Base-by-base conservation (phyloP, 331 rosid species). In the Saraca asoca region DNA sequence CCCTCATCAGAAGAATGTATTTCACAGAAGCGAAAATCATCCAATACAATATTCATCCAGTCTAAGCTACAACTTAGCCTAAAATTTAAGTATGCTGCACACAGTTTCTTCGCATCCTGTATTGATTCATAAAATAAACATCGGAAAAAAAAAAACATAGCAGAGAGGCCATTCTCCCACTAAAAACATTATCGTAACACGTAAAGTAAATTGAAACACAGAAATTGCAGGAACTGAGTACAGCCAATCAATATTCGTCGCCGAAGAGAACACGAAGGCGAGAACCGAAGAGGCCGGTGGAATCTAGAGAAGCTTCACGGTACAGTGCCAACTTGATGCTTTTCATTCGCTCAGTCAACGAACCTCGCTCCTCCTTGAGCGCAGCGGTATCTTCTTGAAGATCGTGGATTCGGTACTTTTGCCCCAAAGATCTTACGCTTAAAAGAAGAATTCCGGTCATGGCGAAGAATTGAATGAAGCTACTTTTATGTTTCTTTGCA, bases 391-490 rank as follows among this genome's bases (percentile, higher is more conserved):
- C 98, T 53, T 94, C 92, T 20, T 64, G 19, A 37, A 88, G 96
- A 37, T 77, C 66, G 54, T 86, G 87, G 73, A 90, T 82, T 31
- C 81, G 82, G 69, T 94, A 88, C 83, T 94, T 94, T 20, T 90
- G 97, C 34, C 89, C 85, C 68, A 94, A 12, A 11, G 97, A 94
- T 80, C 90, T 83, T 71, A 79, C 39, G 72, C 97, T 89, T 41
- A 90, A 3, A 8, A 90, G 80, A n/a, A 94, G 51, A 75, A 94
- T 85, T 49, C 95, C 97, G 0, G 92, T 78, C 95, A 86, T 85
- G 5, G 92, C 97, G 69, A 82, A 70, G 37, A 85, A 70, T 81
- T 90, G 99, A 58, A 90, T 86, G 88, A 84, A 86, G 55, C 84
- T 86, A 62, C 90, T 79, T 57, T 84, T 94, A 50, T 71, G 86